Conservation (phyloP, 2,329 filamentous ascomycete species). For the Phaeosphaeria sp. region DNA sequence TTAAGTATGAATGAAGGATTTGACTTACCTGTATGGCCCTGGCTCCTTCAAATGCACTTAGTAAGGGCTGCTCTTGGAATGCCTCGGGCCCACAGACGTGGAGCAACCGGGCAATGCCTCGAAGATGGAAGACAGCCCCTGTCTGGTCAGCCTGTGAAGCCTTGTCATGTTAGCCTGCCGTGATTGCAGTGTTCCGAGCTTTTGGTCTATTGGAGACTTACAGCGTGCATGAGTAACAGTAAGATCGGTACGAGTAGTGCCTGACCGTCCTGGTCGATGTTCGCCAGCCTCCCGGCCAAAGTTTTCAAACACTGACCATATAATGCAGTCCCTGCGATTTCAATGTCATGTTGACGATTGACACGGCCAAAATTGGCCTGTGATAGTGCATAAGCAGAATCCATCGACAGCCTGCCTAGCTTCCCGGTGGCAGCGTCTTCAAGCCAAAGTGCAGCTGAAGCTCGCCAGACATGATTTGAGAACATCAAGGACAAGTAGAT, state of each 20-base stretch:
- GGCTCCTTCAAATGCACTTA: neutral
- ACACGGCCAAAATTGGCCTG: neutral
- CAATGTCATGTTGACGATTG: neutral
- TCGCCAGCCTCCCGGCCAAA: neutral
- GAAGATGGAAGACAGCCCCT: neutral
- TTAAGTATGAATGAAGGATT: neutral
- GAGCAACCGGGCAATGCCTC: neutral
- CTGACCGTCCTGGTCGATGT: neutral
- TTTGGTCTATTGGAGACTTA: neutral
- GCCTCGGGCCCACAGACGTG: neutral
- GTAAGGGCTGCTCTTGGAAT: neutral
- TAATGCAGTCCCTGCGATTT: neutral
- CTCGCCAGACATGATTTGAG: conserved; percentile 1
- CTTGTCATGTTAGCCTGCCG: neutral
- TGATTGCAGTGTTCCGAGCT: neutral
- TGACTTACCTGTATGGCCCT: neutral
- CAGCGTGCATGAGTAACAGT: neutral
- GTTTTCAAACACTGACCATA: neutral
- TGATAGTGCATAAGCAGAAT: neutral
- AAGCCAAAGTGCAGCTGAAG: neutral
- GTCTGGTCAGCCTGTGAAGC: neutral
- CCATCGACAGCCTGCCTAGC: neutral
- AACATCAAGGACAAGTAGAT: neutral
- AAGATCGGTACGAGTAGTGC: neutral
- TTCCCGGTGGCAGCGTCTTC: neutral